These are phyloP conservation scores for Botryotinia calthae DNA, from an alignment of 2,329 filamentous ascomycete species.

Conservation along the genomic window DNA sequence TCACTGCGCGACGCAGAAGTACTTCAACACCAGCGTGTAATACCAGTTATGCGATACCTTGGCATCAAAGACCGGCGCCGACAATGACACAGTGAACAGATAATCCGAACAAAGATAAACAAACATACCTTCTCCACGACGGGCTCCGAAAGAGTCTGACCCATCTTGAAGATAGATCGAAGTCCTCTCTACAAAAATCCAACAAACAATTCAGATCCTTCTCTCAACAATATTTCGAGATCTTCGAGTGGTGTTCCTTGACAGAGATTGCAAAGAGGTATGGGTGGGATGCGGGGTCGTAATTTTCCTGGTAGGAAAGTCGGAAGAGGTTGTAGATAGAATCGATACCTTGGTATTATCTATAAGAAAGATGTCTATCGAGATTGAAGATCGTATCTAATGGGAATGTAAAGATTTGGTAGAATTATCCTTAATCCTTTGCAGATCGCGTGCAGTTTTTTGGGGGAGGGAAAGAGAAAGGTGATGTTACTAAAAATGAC, in stretches of 20 bases:
- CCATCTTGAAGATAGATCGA: conserved; percentile 58
- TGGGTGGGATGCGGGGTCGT: conserved; percentile 19
- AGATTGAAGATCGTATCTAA: background rate
- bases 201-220: conserved; percentile 18
- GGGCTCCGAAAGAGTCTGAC: conserved; percentile 98
- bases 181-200: conserved; percentile 33
- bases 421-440: conserved; percentile 7
- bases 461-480: conserved; percentile 8
- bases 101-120: conserved; percentile 18
- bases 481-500: conserved; percentile 17
- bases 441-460: conserved; percentile 20
- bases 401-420: background rate
- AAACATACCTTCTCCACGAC: conserved; percentile 93
- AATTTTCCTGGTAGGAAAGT: background rate
- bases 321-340: conserved; percentile 9
- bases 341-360: conserved; percentile 9
- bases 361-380: background rate
- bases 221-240: conserved; percentile 5
- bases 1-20: background rate
- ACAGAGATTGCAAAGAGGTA: conserved; percentile 19
- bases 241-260: background rate
- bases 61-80: conserved; percentile 1
- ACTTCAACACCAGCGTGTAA: background rate
- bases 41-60: conserved; percentile 10
- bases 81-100: conserved; percentile 19